phyloP scores from a whole-genome alignment of 306 rosid genomes.

The Quercus bicolor region DNA sequence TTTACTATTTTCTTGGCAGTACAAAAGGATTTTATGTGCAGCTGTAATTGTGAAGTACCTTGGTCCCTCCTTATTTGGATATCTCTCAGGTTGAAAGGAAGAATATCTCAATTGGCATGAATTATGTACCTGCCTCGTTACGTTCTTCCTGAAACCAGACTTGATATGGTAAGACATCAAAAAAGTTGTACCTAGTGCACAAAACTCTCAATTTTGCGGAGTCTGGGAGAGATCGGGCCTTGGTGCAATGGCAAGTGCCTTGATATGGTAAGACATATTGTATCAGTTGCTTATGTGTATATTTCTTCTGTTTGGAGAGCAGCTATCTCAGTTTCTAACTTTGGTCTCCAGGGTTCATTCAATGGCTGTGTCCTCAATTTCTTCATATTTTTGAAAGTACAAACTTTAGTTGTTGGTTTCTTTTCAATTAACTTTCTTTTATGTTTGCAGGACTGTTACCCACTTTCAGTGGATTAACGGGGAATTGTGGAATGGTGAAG shows the following conservation, averaged over 20 bases:
- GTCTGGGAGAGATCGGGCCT: too few species aligned
- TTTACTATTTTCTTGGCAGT: not conserved
- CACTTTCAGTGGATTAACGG: not conserved
- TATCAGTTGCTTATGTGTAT: not conserved
- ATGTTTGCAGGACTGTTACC: not conserved
- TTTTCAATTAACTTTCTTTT: not conserved
- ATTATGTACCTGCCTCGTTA: slow-evolving; percentile 31
- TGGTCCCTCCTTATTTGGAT: slow-evolving; percentile 30
- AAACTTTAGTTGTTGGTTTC: not conserved
- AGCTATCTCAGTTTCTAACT: not conserved
- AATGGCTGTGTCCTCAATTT: not conserved
- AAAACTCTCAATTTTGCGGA: too few species aligned
- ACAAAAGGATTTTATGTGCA: slow-evolving; percentile 4
- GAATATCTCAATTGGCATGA: slow-evolving; percentile 21
- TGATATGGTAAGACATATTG: too few species aligned
- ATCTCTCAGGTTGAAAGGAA: slow-evolving; percentile 26
- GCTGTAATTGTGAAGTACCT: slow-evolving; percentile 31
- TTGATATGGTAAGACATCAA: not conserved
- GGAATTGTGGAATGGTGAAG: not conserved
- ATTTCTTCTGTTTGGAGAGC: not conserved
- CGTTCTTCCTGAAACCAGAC: slow-evolving; percentile 26
- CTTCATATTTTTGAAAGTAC: not conserved
- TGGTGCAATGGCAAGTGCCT: too few species aligned
- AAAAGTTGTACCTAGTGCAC: too few species aligned
- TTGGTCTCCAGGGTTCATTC: not conserved